Base-by-base conservation (phyloP, 495 filamentous ascomycete genomes). In the Penicillium diatomitis region DNA sequence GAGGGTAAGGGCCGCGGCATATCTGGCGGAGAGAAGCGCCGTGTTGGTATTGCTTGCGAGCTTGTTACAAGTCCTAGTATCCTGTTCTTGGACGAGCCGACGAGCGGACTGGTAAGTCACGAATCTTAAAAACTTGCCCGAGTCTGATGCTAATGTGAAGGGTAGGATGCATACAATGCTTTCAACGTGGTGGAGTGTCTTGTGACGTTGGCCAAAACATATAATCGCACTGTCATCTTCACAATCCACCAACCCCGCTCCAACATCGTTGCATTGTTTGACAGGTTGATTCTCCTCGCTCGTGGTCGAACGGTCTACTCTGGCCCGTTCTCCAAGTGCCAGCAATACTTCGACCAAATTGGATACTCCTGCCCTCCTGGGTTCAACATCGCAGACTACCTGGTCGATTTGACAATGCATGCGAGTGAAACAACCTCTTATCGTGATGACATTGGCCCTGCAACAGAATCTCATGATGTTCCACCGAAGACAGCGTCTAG, bases 241-340 rank as follows among this genome's bases (percentile, higher is more conserved):
- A 98, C 92, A 4, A 98, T 98, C 53, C 92, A 98, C 66, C 92
- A 98, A 54, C 92, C 92, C n/a, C 79, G 95, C 49, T 97, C 92
- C n/a, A 98, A 98, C 58, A 98, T 98, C 55, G 92, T 97, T 31
- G 92, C 92, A n/a, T 76, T 98, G 32, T 98, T 98, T 58, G 94
- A 98, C 62, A 82, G 91, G 47, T 75, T 98, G 11, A 80, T 98
- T 51, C 81, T 98, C 11, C 74, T 98, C 33, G 92, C 92, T 6
- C 82, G 87, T 55, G 92, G 92, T 34, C 86, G 82, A 56, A 85
- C 87, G 3, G 91, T 98, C 6, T 98, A 94, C 59, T 96, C 91
- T 2, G 92, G 92, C 0, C 86, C 87, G 12, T 88, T 96, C 55
- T 80, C 86, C 3, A 82, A 81, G 48, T 97, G 92, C 60, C 92